Evolutionary conservation across 2,329 filamentous ascomycete genomes (phyloP).

Genomic region (Monilinia fructicola): DNA sequence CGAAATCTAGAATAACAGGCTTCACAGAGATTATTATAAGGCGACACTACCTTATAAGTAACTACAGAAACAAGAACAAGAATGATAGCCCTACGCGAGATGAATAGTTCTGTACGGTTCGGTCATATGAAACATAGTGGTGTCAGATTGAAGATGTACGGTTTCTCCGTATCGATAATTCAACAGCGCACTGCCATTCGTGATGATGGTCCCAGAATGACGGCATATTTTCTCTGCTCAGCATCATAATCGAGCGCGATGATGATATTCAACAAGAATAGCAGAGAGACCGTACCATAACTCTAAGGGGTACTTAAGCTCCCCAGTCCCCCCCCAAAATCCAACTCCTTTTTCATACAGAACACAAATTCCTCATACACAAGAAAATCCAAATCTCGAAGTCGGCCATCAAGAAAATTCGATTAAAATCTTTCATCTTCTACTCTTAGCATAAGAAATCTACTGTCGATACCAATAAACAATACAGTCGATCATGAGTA

Average conservation of each 20-base stretch:
- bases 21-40: too few species aligned
- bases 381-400: not conserved
- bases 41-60: too few species aligned
- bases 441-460: not conserved
- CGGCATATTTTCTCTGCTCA: not conserved
- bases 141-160: not conserved
- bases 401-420: not conserved
- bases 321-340: not conserved
- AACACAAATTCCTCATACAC: not conserved
- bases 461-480: not conserved
- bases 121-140: too few species aligned
- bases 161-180: too few species aligned
- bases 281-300: not conserved
- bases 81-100: too few species aligned
- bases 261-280: not conserved
- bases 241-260: not conserved
- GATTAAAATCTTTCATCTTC: not conserved
- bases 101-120: too few species aligned
- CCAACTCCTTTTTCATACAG: not conserved
- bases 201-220: too few species aligned
- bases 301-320: not conserved
- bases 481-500: not conserved
- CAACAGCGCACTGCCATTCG: not conserved
- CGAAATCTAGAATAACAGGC: not conserved
- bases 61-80: too few species aligned